A percentile compares a stretch with the other conserved stretches of the same genome.
Evolutionary conservation across 345 rosid genomes (phyloP).

Genomic region (Hirschfeldia incana): DNA sequence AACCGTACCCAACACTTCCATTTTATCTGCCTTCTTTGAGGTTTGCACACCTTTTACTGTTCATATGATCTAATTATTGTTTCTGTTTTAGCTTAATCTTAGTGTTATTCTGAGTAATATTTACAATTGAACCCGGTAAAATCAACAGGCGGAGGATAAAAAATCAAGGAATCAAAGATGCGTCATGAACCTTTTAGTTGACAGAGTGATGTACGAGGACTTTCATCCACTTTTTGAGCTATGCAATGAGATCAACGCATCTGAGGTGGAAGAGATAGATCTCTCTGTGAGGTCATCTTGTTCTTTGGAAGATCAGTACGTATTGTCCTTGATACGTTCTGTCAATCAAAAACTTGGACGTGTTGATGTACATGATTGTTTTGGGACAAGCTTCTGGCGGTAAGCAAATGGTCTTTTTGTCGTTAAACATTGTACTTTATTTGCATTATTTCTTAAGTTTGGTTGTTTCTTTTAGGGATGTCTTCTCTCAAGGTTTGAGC

Average conservation of each 20-base stretch:
- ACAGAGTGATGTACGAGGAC: conserved; percentile 62
- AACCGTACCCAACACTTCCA: conserved; percentile 51
- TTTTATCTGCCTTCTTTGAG: conserved; percentile 64
- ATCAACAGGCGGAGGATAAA: conserved; percentile 43
- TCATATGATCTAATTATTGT: neutral
- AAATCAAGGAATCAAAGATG: conserved; percentile 55
- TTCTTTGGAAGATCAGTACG: conserved; percentile 55
- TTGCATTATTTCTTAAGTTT: neutral
- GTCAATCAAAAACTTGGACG: conserved; percentile 57
- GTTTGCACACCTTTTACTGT: conserved; percentile 8
- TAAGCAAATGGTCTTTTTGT: conserved; percentile 38
- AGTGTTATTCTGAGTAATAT: neutral
- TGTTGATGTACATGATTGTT: conserved; percentile 63
- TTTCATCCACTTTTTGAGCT: conserved; percentile 69
- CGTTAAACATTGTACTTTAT: neutral
- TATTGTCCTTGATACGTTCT: conserved; percentile 61
- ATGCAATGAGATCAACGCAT: conserved; percentile 50
- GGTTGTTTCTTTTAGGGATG: conserved; percentile 50
- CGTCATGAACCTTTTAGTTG: conserved; percentile 58
- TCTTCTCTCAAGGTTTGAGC: conserved; percentile 64
- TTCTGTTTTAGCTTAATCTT: neutral
- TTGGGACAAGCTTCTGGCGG: conserved; percentile 73
- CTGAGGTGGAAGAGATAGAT: conserved; percentile 77
- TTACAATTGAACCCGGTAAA: too few species aligned
- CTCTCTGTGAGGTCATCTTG: conserved; percentile 56